phyloP scores from a whole-genome alignment of 1,284 basidiomycete species.

The Laetiporus sulphureus region DNA sequence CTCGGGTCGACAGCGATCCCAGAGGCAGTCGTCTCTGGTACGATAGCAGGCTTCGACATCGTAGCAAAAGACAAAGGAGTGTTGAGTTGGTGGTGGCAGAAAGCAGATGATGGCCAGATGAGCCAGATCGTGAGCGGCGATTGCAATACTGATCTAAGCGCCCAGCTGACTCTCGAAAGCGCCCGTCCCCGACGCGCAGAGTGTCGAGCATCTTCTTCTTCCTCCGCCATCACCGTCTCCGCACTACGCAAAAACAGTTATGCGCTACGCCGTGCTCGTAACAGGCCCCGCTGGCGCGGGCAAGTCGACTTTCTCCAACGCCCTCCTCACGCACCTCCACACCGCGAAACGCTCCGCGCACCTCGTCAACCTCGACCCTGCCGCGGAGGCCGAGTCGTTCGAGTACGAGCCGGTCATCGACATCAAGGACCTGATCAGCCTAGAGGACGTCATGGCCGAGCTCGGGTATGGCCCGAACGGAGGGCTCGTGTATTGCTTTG shows the following conservation, averaged over 20 bases:
- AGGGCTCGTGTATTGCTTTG: conserved; percentile 96
- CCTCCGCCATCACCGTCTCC: too few species aligned
- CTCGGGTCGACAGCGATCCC: conserved; percentile 83
- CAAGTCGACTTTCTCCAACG: conserved; percentile 91
- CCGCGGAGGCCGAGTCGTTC: conserved; percentile 81
- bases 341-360: conserved; percentile 82
- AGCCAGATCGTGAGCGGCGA: too few species aligned
- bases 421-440: conserved; percentile 88
- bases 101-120: not conserved
- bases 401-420: conserved; percentile 93
- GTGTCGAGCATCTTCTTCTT: too few species aligned
- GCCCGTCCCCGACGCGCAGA: too few species aligned
- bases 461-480: conserved; percentile 96
- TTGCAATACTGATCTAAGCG: too few species aligned
- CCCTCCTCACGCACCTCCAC: conserved; percentile 88
- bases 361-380: conserved; percentile 97
- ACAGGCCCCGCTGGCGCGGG: conserved; percentile 95
- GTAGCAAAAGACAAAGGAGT: not conserved
- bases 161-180: too few species aligned
- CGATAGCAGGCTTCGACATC: conserved; percentile 75
- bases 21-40: conserved; percentile 61
- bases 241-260: too few species aligned
- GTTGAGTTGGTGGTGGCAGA: not conserved
- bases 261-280: conserved; percentile 88
- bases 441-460: conserved; percentile 97